Percentiles rank a stretch among this genome's conserved stretches.
These are phyloP conservation scores for Fusarium mundagurra DNA, from an alignment of 2,329 filamentous ascomycete genomes.

Conservation along the genomic window DNA sequence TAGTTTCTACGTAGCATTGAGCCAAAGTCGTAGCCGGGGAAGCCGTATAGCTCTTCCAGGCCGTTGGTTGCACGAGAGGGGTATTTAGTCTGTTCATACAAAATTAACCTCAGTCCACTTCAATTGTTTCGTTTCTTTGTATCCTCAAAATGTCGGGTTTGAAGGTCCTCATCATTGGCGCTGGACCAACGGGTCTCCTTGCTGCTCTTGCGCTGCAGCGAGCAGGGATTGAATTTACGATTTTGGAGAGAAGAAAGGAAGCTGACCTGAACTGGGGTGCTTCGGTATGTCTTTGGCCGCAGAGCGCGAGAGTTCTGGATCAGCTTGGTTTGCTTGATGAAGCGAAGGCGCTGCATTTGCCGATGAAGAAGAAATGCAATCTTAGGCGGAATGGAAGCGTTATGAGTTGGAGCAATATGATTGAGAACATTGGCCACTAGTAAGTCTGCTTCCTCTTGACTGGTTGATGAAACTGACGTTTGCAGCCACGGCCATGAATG, in stretches of 20 bases:
- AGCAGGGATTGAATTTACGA: slow-evolving; percentile 16
- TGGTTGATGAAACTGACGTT: not conserved
- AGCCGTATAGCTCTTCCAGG: not conserved
- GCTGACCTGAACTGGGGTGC: slow-evolving; percentile 22
- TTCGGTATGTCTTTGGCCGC: slow-evolving; percentile 23
- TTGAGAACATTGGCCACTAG: slow-evolving; percentile 19
- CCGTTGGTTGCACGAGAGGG: not conserved
- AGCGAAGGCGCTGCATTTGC: not conserved
- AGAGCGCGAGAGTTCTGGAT: slow-evolving; percentile 9
- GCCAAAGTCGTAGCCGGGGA: not conserved
- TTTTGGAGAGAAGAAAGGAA: slow-evolving; percentile 8
- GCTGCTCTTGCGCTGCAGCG: slow-evolving; percentile 5
- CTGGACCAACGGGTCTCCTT: slow-evolving; percentile 13
- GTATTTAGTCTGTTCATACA: not conserved
- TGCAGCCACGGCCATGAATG: slow-evolving; percentile 21
- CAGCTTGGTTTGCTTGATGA: slow-evolving; percentile 20
- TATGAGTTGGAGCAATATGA: slow-evolving; percentile 26
- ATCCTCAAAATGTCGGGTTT: not conserved
- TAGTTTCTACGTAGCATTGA: not conserved
- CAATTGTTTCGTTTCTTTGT: not conserved
- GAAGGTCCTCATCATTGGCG: slow-evolving; percentile 20
- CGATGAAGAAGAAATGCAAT: slow-evolving; percentile 24
- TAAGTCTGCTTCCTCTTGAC: not conserved
- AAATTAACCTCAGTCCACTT: not conserved
- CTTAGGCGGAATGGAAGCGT: slow-evolving; percentile 10